Evolutionary conservation across 176 grass and related monocot species (phyloP).

Genomic region (Phragmites australis): DNA sequence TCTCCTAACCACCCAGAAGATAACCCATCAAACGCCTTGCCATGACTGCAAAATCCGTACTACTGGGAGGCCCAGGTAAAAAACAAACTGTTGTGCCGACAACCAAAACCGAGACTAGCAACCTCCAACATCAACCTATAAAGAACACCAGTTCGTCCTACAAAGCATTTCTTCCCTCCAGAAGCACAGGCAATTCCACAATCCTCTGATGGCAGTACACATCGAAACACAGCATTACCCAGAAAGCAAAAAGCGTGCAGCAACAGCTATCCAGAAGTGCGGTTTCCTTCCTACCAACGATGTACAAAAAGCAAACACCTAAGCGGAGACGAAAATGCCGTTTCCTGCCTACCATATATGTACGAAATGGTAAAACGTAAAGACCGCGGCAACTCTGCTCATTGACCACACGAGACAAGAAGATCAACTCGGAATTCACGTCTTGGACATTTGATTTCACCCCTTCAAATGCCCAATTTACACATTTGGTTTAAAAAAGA

Average conservation of each 20-base stretch:
- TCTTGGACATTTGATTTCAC: not conserved
- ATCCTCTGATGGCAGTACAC: not conserved
- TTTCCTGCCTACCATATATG: conserved; percentile 9
- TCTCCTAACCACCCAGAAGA: not conserved
- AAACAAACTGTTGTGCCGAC: not conserved
- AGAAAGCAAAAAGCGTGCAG: not conserved
- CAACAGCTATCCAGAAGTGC: not conserved
- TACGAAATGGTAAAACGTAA: conserved; percentile 3
- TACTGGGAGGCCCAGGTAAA: not conserved
- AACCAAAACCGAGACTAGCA: not conserved
- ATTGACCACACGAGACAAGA: conserved; percentile 8
- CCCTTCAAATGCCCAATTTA: not conserved
- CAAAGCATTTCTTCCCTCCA: not conserved
- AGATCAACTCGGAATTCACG: not conserved
- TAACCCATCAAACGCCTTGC: not conserved
- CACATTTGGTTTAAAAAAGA: not conserved
- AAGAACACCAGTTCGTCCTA: not conserved
- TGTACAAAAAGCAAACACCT: too few relatives aligned
- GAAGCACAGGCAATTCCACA: not conserved
- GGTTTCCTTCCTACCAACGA: not conserved
- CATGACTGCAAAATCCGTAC: not conserved
- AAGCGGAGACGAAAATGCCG: not conserved
- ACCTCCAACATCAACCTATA: conserved; percentile 8
- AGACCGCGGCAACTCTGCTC: not conserved
- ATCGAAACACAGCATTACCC: not conserved